Evolutionary conservation across 345 rosid genomes (phyloP).

Genomic region (Pistacia integerrima): DNA sequence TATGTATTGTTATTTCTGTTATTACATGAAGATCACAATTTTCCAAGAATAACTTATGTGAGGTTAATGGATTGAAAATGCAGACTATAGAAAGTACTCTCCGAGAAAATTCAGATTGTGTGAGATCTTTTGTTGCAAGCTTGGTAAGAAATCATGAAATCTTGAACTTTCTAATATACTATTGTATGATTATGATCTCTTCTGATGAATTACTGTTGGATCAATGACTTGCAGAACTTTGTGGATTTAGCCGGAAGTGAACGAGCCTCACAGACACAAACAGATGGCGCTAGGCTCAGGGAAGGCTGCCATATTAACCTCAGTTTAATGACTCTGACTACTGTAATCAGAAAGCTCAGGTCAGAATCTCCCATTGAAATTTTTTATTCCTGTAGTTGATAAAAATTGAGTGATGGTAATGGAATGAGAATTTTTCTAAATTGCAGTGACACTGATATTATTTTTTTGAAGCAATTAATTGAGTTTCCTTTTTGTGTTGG

Average conservation of each 20-base stretch:
- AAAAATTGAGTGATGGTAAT: background rate
- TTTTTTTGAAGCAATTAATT: background rate
- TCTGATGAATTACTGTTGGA: conserved; percentile 14
- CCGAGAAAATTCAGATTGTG: conserved; percentile 91
- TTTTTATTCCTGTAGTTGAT: background rate
- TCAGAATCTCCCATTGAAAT: conserved; percentile 22
- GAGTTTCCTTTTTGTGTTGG: conserved; percentile 18
- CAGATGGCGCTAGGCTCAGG: conserved; percentile 94
- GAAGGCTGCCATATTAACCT: conserved; percentile 99
- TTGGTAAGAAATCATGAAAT: conserved; percentile 53
- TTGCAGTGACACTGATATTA: background rate
- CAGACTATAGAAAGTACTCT: conserved; percentile 93
- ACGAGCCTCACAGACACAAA: conserved; percentile 95
- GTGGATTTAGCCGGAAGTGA: conserved; percentile 99
- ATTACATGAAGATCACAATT: background rate
- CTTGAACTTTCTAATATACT: background rate
- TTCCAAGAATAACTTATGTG: conserved; percentile 15
- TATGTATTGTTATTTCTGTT: conserved; percentile 9
- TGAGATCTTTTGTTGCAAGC: conserved; percentile 93
- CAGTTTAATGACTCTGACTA: conserved; percentile 97
- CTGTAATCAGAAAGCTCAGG: conserved; percentile 98
- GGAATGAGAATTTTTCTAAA: background rate
- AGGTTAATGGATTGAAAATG: conserved; percentile 29
- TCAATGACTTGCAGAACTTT: conserved; percentile 71
- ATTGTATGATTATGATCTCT: background rate